Percentiles rank a stretch among this genome's conserved stretches.
Conservation (phyloP, 192 early-diverging fungal species). For the Backusella liffmaniae region DNA sequence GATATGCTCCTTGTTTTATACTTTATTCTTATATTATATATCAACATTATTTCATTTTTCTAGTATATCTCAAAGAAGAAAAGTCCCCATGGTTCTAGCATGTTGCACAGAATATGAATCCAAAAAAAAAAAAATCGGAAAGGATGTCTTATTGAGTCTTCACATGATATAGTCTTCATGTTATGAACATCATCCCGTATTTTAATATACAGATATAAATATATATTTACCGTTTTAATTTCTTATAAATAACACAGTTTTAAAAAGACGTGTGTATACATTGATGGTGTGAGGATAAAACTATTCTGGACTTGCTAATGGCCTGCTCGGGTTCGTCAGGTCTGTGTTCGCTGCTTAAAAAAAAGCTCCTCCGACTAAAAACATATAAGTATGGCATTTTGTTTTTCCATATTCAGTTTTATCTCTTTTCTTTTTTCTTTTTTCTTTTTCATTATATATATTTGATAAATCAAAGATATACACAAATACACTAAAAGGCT, state of each 20-base stretch:
- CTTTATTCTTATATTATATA: background rate
- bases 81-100: background rate
- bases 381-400: background rate
- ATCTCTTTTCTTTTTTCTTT: background rate
- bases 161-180: background rate
- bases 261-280: background rate
- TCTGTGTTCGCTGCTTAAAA: background rate
- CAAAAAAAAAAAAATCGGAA: background rate
- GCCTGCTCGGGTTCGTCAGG: constrained; percentile 4
- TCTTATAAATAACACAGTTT: background rate
- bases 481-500: background rate
- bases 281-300: background rate
- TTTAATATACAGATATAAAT: background rate
- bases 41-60: background rate
- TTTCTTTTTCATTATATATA: constrained; percentile 7
- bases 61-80: background rate
- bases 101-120: constrained; percentile 3
- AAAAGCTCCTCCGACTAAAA: constrained; percentile 2
- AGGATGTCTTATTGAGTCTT: background rate
- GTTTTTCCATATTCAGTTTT: background rate
- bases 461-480: constrained; percentile 7
- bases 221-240: background rate
- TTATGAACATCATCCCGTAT: background rate
- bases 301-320: background rate
- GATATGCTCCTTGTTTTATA: background rate